phyloP scores from a whole-genome alignment of 768 basidiomycete species.

The Epithele typhae region DNA sequence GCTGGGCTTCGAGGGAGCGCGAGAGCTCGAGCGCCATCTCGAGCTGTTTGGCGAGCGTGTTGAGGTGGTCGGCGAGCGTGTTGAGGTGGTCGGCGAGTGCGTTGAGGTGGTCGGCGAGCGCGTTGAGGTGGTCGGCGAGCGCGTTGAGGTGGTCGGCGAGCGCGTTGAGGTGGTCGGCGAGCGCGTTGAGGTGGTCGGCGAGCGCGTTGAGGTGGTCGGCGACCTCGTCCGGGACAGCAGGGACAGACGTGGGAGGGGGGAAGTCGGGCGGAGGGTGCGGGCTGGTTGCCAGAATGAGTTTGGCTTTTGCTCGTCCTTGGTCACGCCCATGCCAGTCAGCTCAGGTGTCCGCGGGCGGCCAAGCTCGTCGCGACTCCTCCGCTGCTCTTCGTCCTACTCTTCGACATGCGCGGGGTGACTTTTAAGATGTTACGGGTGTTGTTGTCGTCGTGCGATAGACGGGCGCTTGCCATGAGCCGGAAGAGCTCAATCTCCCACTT shows the following conservation, averaged over 20 bases:
- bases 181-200: too few relatives aligned
- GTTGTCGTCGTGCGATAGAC: constrained; percentile 20
- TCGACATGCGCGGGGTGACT: constrained; percentile 49
- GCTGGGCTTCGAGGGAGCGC: constrained; percentile 69
- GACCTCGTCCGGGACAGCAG: constrained; percentile 49
- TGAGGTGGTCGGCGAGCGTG: too few relatives aligned
- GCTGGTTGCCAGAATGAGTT: constrained; percentile 7
- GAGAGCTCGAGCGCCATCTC: constrained; percentile 73
- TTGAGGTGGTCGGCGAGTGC: too few relatives aligned
- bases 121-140: too few relatives aligned
- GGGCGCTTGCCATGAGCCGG: constrained; percentile 25
- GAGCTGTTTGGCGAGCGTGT: constrained; percentile 63
- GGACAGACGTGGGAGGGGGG: constrained; percentile 14
- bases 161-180: too few relatives aligned
- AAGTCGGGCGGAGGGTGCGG: constrained; percentile 24
- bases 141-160: too few relatives aligned
- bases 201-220: constrained; percentile 61
- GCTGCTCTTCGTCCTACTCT: constrained; percentile 46
- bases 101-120: too few relatives aligned
- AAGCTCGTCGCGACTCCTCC: constrained; percentile 44
- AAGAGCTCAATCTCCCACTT: constrained; percentile 44
- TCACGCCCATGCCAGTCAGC: constrained; percentile 57
- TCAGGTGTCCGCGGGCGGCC: constrained; percentile 81
- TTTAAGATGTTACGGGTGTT: constrained; percentile 70
- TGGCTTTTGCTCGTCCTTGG: constrained; percentile 34